Evolutionary conservation across 306 rosid genomes (phyloP).

Genomic region (Senna tora): DNA sequence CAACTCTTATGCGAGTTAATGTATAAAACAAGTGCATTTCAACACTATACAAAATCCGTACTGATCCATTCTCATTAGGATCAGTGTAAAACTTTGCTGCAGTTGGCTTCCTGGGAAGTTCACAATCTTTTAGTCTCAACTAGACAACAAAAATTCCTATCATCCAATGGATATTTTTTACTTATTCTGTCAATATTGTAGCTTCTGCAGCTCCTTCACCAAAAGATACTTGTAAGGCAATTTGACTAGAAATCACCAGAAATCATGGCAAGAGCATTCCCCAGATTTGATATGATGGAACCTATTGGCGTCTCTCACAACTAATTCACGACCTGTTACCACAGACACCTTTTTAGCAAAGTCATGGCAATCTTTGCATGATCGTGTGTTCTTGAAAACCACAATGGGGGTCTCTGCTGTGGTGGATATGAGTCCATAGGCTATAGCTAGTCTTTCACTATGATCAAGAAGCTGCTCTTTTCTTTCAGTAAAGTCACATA

Average conservation of each 20-base stretch:
- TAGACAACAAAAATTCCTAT: not conserved
- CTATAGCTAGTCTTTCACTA: conserved; percentile 67
- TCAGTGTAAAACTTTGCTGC: not conserved
- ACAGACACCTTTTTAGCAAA: conserved; percentile 60
- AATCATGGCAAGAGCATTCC: conserved; percentile 63
- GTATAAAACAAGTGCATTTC: no score
- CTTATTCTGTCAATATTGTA: not conserved
- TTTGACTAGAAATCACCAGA: conserved; percentile 45
- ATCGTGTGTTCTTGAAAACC: conserved; percentile 57
- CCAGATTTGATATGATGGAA: conserved; percentile 59
- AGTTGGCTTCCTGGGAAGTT: not conserved
- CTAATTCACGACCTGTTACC: conserved; percentile 49
- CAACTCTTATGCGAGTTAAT: no score
- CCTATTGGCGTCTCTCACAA: conserved; percentile 60
- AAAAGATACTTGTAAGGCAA: not conserved
- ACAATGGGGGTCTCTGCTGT: conserved; percentile 46
- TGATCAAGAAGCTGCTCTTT: conserved; percentile 59
- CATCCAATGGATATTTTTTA: not conserved
- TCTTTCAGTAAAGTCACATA: conserved; percentile 46
- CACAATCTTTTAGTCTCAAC: not conserved
- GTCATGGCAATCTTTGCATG: conserved; percentile 68
- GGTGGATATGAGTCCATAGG: conserved; percentile 56
- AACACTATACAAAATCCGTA: no score
- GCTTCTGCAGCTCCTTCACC: not conserved
- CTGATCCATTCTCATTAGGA: no score